These are phyloP conservation scores for Coemansia sp. DNA, from an alignment of 192 early-diverging fungal species.

Conservation along the genomic window DNA sequence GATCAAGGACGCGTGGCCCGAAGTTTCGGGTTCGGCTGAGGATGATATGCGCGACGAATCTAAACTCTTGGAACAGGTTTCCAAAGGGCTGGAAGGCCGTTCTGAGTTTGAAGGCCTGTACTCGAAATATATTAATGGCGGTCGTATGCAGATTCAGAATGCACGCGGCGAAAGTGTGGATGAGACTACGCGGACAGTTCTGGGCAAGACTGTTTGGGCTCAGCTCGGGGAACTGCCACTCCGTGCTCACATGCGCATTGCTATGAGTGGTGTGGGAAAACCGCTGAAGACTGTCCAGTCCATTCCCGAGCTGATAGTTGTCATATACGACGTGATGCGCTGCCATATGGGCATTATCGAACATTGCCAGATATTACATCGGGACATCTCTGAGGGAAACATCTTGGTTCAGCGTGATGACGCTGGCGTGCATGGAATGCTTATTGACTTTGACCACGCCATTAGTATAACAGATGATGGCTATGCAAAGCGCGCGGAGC, in stretches of 20 bases:
- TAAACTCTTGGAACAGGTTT: not conserved
- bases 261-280: slow-evolving; percentile 8
- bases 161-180: not conserved
- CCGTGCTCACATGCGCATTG: slow-evolving; percentile 15
- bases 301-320: slow-evolving; percentile 17
- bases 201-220: not conserved
- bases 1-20: slow-evolving; percentile 14
- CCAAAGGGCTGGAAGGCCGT: not conserved
- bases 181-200: slow-evolving; percentile 5
- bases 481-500: too few species aligned
- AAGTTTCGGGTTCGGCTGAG: too few species aligned
- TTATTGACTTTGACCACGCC: slow-evolving; percentile 44
- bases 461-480: too few species aligned
- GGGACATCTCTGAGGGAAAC: slow-evolving; percentile 30
- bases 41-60: slow-evolving; percentile 5
- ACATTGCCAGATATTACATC: slow-evolving; percentile 20
- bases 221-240: slow-evolving; percentile 7
- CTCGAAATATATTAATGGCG: slow-evolving; percentile 6
- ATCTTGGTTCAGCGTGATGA: slow-evolving; percentile 7
- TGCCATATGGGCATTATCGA: slow-evolving; percentile 3
- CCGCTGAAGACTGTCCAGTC: slow-evolving; percentile 7
- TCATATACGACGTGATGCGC: slow-evolving; percentile 20
- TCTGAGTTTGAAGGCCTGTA: slow-evolving; percentile 1
- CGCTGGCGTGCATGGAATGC: slow-evolving; percentile 12
- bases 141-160: slow-evolving; percentile 2